Evolutionary conservation across 2,329 filamentous ascomycete genomes (phyloP).

Genomic region (Xylariaceae sp.): DNA sequence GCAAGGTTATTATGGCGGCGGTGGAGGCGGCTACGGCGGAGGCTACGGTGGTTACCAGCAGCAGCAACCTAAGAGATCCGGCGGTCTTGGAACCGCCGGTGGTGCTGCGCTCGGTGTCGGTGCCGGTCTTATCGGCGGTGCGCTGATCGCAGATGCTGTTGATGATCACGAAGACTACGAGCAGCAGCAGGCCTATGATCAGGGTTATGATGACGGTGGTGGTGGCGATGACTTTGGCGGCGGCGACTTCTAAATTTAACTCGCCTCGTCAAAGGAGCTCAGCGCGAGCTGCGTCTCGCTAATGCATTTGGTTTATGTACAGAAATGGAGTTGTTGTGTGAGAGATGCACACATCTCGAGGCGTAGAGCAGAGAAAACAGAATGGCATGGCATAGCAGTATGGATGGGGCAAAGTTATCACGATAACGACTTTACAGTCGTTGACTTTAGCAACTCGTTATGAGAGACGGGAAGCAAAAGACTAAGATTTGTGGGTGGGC

Average conservation of each 20-base stretch:
- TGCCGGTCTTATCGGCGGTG: conserved; percentile 77
- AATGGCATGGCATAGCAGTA: too few relatives aligned
- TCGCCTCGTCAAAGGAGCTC: neutral
- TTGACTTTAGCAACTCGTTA: too few relatives aligned
- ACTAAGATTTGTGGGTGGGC: too few relatives aligned
- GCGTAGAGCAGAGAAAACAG: too few relatives aligned
- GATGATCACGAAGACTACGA: conserved; percentile 59
- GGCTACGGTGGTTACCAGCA: conserved; percentile 12
- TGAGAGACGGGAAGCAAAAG: too few relatives aligned
- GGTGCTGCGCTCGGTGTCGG: conserved; percentile 76
- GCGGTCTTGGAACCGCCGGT: conserved; percentile 66
- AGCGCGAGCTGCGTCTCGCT: too few relatives aligned
- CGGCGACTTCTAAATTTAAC: conserved; percentile 38
- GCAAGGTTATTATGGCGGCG: conserved; percentile 18
- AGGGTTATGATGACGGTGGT: conserved; percentile 46
- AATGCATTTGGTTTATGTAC: too few relatives aligned
- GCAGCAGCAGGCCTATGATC: conserved; percentile 51
- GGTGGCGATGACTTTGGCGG: conserved; percentile 36
- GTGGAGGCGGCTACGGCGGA: conserved; percentile 29
- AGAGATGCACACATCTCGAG: too few relatives aligned
- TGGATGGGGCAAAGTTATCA: too few relatives aligned
- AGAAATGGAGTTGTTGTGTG: too few relatives aligned
- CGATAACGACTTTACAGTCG: too few relatives aligned
- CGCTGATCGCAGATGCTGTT: conserved; percentile 66
- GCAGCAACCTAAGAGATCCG: conserved; percentile 38